Conservation (phyloP, 805 yeast genomes). For the Ogataea paradorogensis region DNA sequence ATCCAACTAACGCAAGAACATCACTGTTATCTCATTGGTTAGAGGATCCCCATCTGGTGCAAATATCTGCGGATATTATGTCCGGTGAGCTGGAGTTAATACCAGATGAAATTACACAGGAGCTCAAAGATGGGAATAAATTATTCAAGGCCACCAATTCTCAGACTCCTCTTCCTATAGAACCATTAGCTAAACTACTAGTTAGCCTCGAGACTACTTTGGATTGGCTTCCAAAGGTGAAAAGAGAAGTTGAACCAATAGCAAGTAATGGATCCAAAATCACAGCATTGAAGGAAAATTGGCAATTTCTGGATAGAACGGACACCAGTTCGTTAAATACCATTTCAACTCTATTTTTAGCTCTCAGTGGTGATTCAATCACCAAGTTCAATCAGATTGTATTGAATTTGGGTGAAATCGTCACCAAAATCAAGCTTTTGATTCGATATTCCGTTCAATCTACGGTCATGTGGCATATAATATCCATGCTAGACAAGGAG, state of each 20-base stretch:
- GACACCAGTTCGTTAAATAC: slow-evolving; percentile 1
- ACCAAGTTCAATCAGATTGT: slow-evolving; percentile 38
- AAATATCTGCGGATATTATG: slow-evolving; percentile 33
- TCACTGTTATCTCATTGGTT: slow-evolving; percentile 34
- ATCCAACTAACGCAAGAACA: slow-evolving; percentile 6
- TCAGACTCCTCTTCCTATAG: slow-evolving; percentile 49
- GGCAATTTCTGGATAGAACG: slow-evolving; percentile 27
- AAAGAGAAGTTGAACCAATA: slow-evolving; percentile 34
- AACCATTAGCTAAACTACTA: slow-evolving; percentile 50
- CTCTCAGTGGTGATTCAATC: slow-evolving; percentile 29
- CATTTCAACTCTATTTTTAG: slow-evolving; percentile 17
- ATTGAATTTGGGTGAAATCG: slow-evolving; percentile 34
- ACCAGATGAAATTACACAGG: slow-evolving; percentile 28
- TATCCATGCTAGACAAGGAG: slow-evolving; percentile 45
- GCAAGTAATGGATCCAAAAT: slow-evolving; percentile 13
- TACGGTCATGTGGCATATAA: slow-evolving; percentile 50
- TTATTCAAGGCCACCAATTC: slow-evolving; percentile 31
- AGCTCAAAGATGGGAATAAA: slow-evolving; percentile 29
- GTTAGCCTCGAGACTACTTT: slow-evolving; percentile 56
- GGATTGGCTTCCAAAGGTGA: slow-evolving; percentile 56
- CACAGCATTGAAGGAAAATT: slow-evolving; percentile 28
- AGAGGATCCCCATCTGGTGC: slow-evolving; percentile 30
- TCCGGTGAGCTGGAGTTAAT: slow-evolving; percentile 18
- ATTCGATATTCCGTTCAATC: slow-evolving; percentile 57
- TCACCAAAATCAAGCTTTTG: slow-evolving; percentile 41